These are phyloP conservation scores for Peltaster fructicola DNA, from an alignment of 2,329 filamentous ascomycete genomes.

Conservation along the genomic window DNA sequence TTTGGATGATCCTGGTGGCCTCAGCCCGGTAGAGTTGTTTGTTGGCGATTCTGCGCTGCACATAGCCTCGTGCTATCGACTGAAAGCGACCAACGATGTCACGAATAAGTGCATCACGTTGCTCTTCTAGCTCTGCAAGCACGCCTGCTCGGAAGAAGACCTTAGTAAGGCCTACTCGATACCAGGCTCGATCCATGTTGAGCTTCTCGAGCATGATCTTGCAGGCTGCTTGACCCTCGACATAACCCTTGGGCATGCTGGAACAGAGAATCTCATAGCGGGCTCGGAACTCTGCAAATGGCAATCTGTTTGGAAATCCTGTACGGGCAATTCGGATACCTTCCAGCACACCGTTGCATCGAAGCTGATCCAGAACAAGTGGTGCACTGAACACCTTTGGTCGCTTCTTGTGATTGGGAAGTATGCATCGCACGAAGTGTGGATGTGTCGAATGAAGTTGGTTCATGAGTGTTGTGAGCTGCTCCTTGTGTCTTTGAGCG, in stretches of 20 bases:
- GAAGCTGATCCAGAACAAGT: slow-evolving; percentile 90
- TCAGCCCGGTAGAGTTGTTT: slow-evolving; percentile 91
- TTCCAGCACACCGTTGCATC: slow-evolving; percentile 97
- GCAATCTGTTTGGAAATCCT: slow-evolving; percentile 83
- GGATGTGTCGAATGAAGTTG: slow-evolving; percentile 93
- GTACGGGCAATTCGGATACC: slow-evolving; percentile 94
- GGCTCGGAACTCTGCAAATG: slow-evolving; percentile 85
- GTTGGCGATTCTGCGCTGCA: slow-evolving; percentile 70
- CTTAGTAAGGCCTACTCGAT: slow-evolving; percentile 87
- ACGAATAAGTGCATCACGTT: slow-evolving; percentile 78
- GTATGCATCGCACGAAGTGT: slow-evolving; percentile 92
- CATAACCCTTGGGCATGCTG: slow-evolving; percentile 73
- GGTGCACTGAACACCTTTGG: slow-evolving; percentile 84
- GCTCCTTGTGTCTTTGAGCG: slow-evolving; percentile 92
- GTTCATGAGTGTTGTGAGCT: slow-evolving; percentile 87
- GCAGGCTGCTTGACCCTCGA: slow-evolving; percentile 76
- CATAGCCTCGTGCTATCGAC: slow-evolving; percentile 76
- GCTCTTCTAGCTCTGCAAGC: slow-evolving; percentile 88
- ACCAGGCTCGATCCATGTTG: slow-evolving; percentile 66
- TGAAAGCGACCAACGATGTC: slow-evolving; percentile 92
- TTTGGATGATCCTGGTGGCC: slow-evolving; percentile 83
- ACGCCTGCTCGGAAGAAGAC: slow-evolving; percentile 97
- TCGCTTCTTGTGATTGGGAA: slow-evolving; percentile 94
- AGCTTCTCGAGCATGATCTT: slow-evolving; percentile 80
- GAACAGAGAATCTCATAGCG: slow-evolving; percentile 88